Evolutionary conservation across 768 basidiomycete genomes (phyloP).

Genomic region (Tulasnella sp.): DNA sequence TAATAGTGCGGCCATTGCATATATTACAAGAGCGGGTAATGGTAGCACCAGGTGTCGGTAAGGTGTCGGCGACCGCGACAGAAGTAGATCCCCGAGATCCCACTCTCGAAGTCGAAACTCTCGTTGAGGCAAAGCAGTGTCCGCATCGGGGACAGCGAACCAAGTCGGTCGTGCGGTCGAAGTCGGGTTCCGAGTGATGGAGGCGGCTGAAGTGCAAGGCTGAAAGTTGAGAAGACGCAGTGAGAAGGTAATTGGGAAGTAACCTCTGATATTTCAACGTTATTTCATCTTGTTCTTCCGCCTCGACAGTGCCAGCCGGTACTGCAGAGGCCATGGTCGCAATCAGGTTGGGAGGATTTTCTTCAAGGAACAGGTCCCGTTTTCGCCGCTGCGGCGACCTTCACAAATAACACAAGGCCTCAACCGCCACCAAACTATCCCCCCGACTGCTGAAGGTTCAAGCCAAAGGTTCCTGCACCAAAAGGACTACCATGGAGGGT

Average conservation of each 20-base stretch:
- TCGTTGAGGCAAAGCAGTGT: neutral
- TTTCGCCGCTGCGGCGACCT: neutral
- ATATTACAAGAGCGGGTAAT: neutral
- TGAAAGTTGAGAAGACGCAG: neutral
- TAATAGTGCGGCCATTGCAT: neutral
- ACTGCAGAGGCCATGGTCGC: neutral
- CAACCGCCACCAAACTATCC: neutral
- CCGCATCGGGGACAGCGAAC: constrained; percentile 10
- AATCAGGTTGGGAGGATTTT: neutral
- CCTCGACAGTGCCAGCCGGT: neutral
- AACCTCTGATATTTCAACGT: neutral
- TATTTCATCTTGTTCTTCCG: neutral
- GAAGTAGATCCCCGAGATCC: neutral
- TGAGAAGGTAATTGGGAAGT: neutral
- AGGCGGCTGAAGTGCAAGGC: neutral
- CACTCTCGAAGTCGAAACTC: neutral
- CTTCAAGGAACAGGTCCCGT: neutral
- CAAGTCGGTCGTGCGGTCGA: neutral
- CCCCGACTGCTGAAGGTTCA: too few species aligned
- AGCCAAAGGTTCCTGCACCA: neutral
- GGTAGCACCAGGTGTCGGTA: neutral
- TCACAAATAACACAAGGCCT: neutral
- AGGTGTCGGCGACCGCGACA: neutral
- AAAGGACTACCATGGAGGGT: neutral
- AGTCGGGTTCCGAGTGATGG: neutral